Conservation (phyloP, 768 basidiomycete genomes). For the Tulasnella calospora region DNA sequence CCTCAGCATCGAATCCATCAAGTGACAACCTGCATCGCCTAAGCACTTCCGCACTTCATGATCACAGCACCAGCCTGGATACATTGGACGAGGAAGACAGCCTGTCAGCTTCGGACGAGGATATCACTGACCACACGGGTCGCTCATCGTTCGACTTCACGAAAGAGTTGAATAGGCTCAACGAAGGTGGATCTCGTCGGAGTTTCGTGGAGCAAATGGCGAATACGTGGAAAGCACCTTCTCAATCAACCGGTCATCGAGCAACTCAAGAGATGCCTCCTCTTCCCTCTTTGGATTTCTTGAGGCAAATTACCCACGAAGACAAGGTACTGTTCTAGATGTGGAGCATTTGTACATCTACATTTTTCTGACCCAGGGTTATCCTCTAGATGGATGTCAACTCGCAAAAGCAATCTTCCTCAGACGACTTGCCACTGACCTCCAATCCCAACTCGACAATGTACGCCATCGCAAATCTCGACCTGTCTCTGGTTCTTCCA, state of each 20-base stretch:
- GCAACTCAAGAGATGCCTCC: constrained; percentile 41
- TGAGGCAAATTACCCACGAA: neutral
- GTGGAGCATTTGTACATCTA: neutral
- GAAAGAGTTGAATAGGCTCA: constrained; percentile 63
- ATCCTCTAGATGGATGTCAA: neutral
- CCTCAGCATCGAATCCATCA: neutral
- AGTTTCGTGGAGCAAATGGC: constrained; percentile 83
- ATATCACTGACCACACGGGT: constrained; percentile 52
- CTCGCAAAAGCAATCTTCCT: neutral
- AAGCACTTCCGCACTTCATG: neutral
- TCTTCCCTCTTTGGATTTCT: constrained; percentile 37
- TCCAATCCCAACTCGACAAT: constrained; percentile 16
- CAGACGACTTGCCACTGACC: neutral
- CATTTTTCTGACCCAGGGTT: neutral
- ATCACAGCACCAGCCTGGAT: neutral
- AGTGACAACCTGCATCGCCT: neutral
- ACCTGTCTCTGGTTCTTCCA: constrained; percentile 20
- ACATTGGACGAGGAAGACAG: constrained; percentile 6
- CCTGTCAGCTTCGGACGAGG: neutral
- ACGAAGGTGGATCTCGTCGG: constrained; percentile 58
- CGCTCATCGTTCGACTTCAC: constrained; percentile 83
- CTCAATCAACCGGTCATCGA: constrained; percentile 57
- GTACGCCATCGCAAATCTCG: constrained; percentile 24
- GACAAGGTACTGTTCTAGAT: neutral
- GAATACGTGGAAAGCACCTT: constrained; percentile 71